phyloP scores from a whole-genome alignment of 2,329 filamentous ascomycete species.

The Colletotrichum sp. region DNA sequence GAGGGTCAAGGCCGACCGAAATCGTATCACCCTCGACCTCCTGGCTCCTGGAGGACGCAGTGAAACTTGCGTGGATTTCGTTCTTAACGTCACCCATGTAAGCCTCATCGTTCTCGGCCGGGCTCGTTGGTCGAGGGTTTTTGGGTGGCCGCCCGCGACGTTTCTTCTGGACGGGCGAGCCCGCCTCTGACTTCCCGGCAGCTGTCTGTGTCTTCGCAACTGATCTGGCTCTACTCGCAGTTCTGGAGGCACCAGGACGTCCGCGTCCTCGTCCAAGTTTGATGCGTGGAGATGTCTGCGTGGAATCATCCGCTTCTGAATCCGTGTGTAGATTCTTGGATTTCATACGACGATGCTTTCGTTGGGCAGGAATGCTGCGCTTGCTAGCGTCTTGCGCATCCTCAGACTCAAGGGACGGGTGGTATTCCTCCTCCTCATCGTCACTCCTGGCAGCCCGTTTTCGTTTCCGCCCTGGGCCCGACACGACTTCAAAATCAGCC shows the following conservation, averaged over 20 bases:
- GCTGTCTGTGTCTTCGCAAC: neutral
- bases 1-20: neutral
- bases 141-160: constrained; percentile 18
- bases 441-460: constrained; percentile 8
- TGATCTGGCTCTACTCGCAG: neutral
- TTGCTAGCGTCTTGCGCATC: neutral
- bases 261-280: neutral
- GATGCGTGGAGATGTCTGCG: neutral
- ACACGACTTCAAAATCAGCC: neutral
- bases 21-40: neutral
- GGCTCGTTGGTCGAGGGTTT: constrained; percentile 1
- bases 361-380: neutral
- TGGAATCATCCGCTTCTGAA: neutral
- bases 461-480: constrained; percentile 1
- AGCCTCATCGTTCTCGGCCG: neutral
- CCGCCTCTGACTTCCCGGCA: neutral
- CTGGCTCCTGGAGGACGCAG: neutral
- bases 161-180: constrained; percentile 2
- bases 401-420: constrained; percentile 16
- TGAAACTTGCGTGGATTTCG: constrained; percentile 2
- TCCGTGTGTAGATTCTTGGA: constrained; percentile 1
- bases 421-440: constrained; percentile 19
- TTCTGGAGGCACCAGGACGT: neutral
- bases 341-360: neutral
- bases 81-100: neutral